Base-by-base conservation (phyloP, 2,329 filamentous ascomycete genomes). In the Fusarium anguioides region DNA sequence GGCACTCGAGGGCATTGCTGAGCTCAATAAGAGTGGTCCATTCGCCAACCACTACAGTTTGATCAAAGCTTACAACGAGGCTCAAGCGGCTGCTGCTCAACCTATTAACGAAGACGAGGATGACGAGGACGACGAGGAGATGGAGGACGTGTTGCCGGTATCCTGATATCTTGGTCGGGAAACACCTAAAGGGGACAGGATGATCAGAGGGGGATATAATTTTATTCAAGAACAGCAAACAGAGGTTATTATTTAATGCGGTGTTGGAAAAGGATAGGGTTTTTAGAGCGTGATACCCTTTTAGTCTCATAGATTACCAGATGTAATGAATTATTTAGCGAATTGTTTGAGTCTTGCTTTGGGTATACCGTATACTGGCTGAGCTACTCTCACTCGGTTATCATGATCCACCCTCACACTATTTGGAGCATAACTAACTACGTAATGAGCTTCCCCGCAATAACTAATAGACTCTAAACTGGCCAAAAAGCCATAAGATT, bases 41-140 rank as follows among this genome's bases (percentile, higher is more conserved):
- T 97, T 96, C 75, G 91, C 92, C 49, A 95, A 94, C 76, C 90
- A 91, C 69, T 98, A 94, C 89, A 90, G 90, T 70, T 81, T 97
- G 57, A 93, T 91, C 75, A 91, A 91, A 27, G 78, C 78, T 8
- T 80, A 80, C 15, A 73, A 70, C 51, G 78, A 81, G 27, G 75
- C 87, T 79, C 89, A 86, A 59, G 81, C 82, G 52, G 83, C 82
- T 39, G 83, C 83, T 8, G 81, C 81, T 6, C 89, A 87, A 39
- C 85, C 87, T 45, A 81, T 81, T 4, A 89, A 87, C 23, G 86
- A 86, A 12, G 91, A 63, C 8, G 86, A 86, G 12, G 91, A 63
- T 7, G 60, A 91, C 14, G 86, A 86, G 17, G 91, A 92, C 50
- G 91, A 92, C 51, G 82, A 90, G 57, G 89, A 93, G 77, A 94